Percentiles rank a stretch among this genome's conserved stretches.
Conservation (phyloP, 371 early-diverging fungal genomes). For the Parasitella parasitica region DNA sequence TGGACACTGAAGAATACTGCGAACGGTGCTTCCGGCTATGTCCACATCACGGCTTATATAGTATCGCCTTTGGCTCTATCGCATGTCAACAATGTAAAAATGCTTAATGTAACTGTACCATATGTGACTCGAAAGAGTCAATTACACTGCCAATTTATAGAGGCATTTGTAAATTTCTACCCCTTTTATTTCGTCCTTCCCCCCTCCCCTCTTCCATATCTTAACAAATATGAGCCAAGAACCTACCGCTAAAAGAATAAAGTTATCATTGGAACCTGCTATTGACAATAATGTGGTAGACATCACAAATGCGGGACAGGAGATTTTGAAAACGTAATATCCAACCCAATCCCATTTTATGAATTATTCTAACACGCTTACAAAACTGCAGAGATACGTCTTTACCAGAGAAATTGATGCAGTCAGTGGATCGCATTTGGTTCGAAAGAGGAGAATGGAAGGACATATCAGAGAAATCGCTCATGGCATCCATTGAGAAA, state of each 20-base stretch:
- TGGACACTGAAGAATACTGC: conserved; percentile 30
- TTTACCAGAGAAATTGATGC: conserved; percentile 56
- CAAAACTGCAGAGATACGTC: conserved; percentile 42
- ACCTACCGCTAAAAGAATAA: conserved; percentile 46
- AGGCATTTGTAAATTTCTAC: not conserved
- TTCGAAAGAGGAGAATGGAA: conserved; percentile 57
- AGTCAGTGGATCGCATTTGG: conserved; percentile 56
- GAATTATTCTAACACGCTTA: not conserved
- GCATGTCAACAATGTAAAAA: conserved; percentile 2
- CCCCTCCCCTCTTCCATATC: not conserved
- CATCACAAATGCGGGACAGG: conserved; percentile 57
- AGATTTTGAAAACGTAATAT: conserved; percentile 54
- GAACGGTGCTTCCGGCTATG: conserved; percentile 33
- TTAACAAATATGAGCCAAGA: conserved; percentile 14
- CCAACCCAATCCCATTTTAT: not conserved
- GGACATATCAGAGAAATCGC: conserved; percentile 48
- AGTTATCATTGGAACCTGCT: conserved; percentile 55
- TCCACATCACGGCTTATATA: conserved; percentile 21
- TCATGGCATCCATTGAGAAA: conserved; percentile 26
- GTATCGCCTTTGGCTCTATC: not conserved
- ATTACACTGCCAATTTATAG: not conserved
- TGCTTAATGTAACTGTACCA: not conserved
- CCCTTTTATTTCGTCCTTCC: not conserved
- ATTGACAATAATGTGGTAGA: conserved; percentile 51
- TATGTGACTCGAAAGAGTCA: not conserved